Percentiles rank a stretch among this genome's conserved stretches.
phyloP scores from a whole-genome alignment of 805 yeast species.

The Saccharomycopsis sp. region DNA sequence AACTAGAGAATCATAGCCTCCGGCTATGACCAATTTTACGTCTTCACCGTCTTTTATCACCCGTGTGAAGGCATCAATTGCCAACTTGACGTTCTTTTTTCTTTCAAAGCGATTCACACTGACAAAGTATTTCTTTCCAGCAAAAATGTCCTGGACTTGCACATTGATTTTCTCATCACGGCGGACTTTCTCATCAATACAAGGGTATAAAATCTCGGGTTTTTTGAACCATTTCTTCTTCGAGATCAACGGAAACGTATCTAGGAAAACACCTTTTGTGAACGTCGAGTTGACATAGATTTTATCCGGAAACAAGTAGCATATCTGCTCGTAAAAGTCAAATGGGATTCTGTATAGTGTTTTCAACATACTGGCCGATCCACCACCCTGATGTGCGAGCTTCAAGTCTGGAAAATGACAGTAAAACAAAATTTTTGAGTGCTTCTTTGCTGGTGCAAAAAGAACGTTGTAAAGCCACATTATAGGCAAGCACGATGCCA shows the following conservation, averaged over 20 bases:
- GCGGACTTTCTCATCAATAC: conserved; percentile 49
- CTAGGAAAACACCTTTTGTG: conserved; percentile 61
- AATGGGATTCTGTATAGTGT: conserved; percentile 72
- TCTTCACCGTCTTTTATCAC: conserved; percentile 24
- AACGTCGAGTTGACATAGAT: conserved; percentile 85
- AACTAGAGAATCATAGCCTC: conserved; percentile 82
- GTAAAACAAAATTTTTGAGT: conserved; percentile 65
- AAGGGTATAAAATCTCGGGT: conserved; percentile 40
- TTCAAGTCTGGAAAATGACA: conserved; percentile 95
- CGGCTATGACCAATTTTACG: conserved; percentile 65
- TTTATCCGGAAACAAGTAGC: conserved; percentile 68
- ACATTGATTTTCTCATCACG: conserved; percentile 5
- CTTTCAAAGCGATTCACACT: conserved; percentile 87
- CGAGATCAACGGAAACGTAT: conserved; percentile 46
- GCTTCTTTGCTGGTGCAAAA: conserved; percentile 34
- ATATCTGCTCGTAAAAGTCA: conserved; percentile 74
- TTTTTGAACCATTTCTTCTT: conserved; percentile 13
- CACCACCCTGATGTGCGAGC: conserved; percentile 46
- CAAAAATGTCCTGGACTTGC: conserved; percentile 1
- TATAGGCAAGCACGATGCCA: conserved; percentile 75
- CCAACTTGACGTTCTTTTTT: conserved; percentile 76
- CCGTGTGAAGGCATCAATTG: conserved; percentile 52
- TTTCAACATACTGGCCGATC: conserved; percentile 39
- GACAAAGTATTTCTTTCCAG: conserved; percentile 40
- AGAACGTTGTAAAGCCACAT: conserved; percentile 33